Evolutionary conservation across 305 asterid genomes (phyloP).

Genomic region (Rubia tinctorum): DNA sequence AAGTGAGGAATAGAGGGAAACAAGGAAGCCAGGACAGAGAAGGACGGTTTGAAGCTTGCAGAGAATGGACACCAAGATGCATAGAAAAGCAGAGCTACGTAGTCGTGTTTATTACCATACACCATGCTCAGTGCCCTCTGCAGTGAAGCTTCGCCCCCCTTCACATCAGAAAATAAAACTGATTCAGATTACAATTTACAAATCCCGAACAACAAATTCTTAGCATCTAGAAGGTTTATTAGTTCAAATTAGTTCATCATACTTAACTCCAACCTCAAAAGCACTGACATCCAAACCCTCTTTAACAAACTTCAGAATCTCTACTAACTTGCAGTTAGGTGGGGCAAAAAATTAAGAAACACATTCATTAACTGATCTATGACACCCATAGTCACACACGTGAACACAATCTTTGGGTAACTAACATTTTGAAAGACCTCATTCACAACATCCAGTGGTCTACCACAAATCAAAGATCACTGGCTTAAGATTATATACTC

Average conservation of each 20-base stretch:
- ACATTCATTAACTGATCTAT: neutral
- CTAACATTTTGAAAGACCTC: neutral
- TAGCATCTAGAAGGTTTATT: neutral
- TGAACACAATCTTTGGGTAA: neutral
- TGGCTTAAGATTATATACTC: neutral
- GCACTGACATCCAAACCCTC: neutral
- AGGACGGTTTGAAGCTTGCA: conserved; percentile 52
- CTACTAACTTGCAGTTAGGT: neutral
- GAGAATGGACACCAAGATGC: conserved; percentile 99
- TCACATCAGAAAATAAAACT: conserved; percentile 32
- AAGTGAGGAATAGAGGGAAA: conserved; percentile 90
- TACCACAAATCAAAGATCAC: neutral
- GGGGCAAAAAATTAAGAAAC: neutral
- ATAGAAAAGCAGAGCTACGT: conserved; percentile 83
- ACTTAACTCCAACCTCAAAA: neutral
- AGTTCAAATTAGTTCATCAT: neutral
- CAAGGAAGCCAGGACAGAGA: conserved; percentile 65
- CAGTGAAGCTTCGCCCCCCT: conserved; percentile 82
- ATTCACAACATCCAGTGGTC: neutral
- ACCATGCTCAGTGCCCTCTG: conserved; percentile 70
- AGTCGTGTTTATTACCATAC: conserved; percentile 58
- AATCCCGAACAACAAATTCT: neutral
- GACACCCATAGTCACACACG: neutral
- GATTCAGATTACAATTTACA: conserved; percentile 19
- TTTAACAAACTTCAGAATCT: neutral